These are phyloP conservation scores for Penicillium griseofulvum DNA, from an alignment of 2,329 filamentous ascomycete species.

Conservation along the genomic window DNA sequence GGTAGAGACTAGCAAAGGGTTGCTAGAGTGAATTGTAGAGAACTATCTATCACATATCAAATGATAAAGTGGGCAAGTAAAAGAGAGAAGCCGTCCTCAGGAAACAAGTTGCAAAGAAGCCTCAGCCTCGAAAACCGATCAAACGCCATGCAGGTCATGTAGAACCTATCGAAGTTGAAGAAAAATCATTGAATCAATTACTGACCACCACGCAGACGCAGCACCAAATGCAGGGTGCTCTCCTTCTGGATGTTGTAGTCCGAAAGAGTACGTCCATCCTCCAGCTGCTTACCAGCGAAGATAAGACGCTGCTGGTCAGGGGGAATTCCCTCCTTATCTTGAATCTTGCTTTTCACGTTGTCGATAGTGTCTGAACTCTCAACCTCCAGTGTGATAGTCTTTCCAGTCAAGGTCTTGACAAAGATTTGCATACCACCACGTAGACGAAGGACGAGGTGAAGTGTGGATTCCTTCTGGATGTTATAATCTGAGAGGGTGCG, in stretches of 20 bases:
- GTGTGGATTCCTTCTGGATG: slow-evolving; percentile 87
- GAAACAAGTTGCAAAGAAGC: slow-evolving; percentile 23
- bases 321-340: slow-evolving; percentile 78
- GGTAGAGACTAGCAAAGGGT: background rate
- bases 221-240: slow-evolving; percentile 62
- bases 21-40: slow-evolving; percentile 5
- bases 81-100: slow-evolving; percentile 24
- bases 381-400: slow-evolving; percentile 68
- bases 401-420: slow-evolving; percentile 76
- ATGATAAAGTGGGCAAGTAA: slow-evolving; percentile 11
- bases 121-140: slow-evolving; percentile 32
- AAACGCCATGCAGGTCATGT: slow-evolving; percentile 39
- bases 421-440: slow-evolving; percentile 85
- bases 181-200: slow-evolving; percentile 21
- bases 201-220: slow-evolving; percentile 45
- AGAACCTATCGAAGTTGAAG: slow-evolving; percentile 29
- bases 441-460: slow-evolving; percentile 76
- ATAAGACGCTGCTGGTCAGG: slow-evolving; percentile 70
- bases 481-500: slow-evolving; percentile 93
- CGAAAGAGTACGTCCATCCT: slow-evolving; percentile 51
- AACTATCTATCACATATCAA: slow-evolving; percentile 6
- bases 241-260: slow-evolving; percentile 61
- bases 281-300: slow-evolving; percentile 66
- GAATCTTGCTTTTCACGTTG: slow-evolving; percentile 70
- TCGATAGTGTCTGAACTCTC: slow-evolving; percentile 68